These are phyloP conservation scores for Globisporangium viniferum DNA, from an alignment of 352 stramenopile species.

Conservation along the genomic window DNA sequence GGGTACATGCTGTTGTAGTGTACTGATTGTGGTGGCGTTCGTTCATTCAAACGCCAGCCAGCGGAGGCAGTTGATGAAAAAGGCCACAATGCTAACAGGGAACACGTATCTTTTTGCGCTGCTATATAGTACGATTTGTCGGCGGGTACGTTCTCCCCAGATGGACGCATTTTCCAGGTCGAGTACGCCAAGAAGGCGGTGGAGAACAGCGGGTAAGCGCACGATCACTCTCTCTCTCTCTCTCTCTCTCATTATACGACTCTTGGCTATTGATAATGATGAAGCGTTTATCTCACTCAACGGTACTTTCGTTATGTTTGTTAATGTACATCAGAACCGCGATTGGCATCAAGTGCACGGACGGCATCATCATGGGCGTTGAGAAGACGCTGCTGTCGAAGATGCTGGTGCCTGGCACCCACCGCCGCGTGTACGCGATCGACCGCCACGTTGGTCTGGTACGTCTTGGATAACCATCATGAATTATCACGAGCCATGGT, in stretches of 20 bases:
- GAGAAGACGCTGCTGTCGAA: constrained; percentile 95
- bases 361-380: constrained; percentile 97
- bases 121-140: constrained; percentile 77
- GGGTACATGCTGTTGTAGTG: constrained; percentile 23
- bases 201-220: constrained; percentile 91
- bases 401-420: constrained; percentile 90
- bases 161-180: constrained; percentile 98
- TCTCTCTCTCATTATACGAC: too few species aligned
- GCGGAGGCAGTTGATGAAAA: background rate
- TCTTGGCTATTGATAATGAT: background rate
- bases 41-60: background rate
- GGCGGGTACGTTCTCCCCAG: constrained; percentile 94
- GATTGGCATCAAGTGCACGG: constrained; percentile 96
- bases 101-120: background rate
- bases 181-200: constrained; percentile 98
- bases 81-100: background rate
- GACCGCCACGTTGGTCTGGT: constrained; percentile 91
- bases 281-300: background rate
- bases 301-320: background rate
- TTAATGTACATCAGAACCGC: constrained; percentile 69
- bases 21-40: background rate
- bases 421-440: constrained; percentile 87
- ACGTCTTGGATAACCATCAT: background rate
- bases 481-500: background rate
- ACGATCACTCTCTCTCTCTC: background rate